Percentiles rank a stretch among this genome's conserved stretches.
These are phyloP conservation scores for Saccharomycopsis microspora DNA, from an alignment of 805 yeast species.

Conservation along the genomic window DNA sequence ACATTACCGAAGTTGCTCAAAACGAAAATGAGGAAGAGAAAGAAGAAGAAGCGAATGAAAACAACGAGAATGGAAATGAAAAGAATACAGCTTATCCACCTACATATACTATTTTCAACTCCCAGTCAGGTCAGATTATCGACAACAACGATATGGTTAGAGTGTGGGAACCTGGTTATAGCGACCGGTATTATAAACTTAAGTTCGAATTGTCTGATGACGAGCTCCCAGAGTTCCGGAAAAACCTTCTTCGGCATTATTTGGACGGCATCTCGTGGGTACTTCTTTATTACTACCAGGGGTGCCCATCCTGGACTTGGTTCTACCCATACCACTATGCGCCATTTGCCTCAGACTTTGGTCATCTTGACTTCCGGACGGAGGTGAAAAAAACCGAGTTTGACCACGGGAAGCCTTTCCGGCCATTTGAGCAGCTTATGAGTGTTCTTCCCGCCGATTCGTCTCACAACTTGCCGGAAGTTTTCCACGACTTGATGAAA, in stretches of 20 bases:
- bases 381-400: constrained; percentile 45
- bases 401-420: constrained; percentile 63
- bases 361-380: constrained; percentile 31
- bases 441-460: constrained; percentile 92
- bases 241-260: constrained; percentile 57
- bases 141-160: constrained; percentile 39
- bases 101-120: constrained; percentile 5
- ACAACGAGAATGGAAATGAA: constrained; percentile 3
- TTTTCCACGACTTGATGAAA: constrained; percentile 74
- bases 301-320: constrained; percentile 99
- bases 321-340: constrained; percentile 96
- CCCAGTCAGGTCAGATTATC: constrained; percentile 12
- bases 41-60: constrained; percentile 3
- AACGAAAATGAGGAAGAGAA: constrained; percentile 1
- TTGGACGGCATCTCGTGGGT: constrained; percentile 98
- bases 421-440: constrained; percentile 91
- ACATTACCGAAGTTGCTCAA: background rate
- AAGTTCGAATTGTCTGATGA: constrained; percentile 55
- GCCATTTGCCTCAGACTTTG: constrained; percentile 89
- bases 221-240: constrained; percentile 36
- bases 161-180: constrained; percentile 82
- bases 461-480: constrained; percentile 72
- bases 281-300: constrained; percentile 85
- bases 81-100: constrained; percentile 16
- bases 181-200: constrained; percentile 62